Evolutionary conservation across 192 early-diverging fungal genomes (phyloP).

Genomic region (Coemansia brasiliensis): DNA sequence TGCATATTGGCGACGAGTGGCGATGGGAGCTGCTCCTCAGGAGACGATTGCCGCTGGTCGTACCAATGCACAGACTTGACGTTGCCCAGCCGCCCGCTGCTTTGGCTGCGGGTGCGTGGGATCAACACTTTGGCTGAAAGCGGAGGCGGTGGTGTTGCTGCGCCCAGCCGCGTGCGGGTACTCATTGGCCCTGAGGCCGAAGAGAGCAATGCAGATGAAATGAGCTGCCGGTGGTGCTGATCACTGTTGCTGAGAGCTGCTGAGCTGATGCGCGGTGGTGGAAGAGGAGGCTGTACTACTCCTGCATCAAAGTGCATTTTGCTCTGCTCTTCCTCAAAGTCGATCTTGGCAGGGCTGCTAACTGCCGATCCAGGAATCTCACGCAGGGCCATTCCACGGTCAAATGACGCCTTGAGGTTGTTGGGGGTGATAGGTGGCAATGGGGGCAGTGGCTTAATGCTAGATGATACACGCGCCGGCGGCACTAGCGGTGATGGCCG

Average conservation of each 20-base stretch:
- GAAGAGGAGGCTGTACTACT: too few relatives aligned
- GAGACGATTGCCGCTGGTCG: slow-evolving; percentile 9
- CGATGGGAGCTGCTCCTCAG: slow-evolving; percentile 1
- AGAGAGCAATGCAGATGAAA: slow-evolving; percentile 13
- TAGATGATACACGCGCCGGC: slow-evolving; percentile 15
- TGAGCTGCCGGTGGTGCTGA: slow-evolving; percentile 15
- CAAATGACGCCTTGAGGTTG: slow-evolving; percentile 52
- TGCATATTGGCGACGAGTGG: not conserved
- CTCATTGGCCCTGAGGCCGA: not conserved
- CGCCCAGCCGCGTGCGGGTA: slow-evolving; percentile 3
- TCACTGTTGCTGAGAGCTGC: not conserved
- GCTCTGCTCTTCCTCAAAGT: too few relatives aligned
- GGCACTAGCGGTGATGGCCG: slow-evolving; percentile 7
- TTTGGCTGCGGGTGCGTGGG: not conserved
- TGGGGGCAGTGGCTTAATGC: slow-evolving; percentile 38
- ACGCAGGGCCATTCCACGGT: slow-evolving; percentile 39
- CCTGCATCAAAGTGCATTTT: too few relatives aligned
- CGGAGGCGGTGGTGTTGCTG: not conserved
- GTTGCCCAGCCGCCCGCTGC: not conserved
- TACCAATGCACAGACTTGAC: slow-evolving; percentile 47
- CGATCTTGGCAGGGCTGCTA: too few relatives aligned
- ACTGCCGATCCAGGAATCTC: slow-evolving; percentile 19
- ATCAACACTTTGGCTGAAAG: too few relatives aligned
- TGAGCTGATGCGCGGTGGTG: slow-evolving; percentile 35
- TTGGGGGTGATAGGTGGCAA: slow-evolving; percentile 46